Evolutionary conservation across 2,329 filamentous ascomycete genomes (phyloP).

Genomic region (Zasmidium angulare): DNA sequence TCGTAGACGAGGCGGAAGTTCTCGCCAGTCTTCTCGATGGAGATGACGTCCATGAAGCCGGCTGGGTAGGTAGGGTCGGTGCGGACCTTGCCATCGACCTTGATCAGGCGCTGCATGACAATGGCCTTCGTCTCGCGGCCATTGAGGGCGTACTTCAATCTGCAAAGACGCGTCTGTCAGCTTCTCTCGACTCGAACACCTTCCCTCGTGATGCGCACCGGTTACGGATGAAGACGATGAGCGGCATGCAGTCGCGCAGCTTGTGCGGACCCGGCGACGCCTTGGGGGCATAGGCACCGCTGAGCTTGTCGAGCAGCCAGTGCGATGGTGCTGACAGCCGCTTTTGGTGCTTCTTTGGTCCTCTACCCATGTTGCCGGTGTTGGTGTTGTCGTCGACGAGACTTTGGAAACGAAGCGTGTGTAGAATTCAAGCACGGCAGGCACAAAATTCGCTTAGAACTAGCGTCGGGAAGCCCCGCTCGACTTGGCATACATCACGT

Average conservation of each 20-base stretch:
- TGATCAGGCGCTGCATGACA: constrained; percentile 99
- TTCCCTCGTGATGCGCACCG: constrained; percentile 42
- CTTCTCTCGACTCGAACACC: background rate
- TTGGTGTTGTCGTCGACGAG: constrained; percentile 25
- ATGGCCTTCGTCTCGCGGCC: constrained; percentile 95
- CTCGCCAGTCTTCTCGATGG: constrained; percentile 99
- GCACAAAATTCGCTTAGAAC: no score
- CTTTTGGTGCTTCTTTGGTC: constrained; percentile 83
- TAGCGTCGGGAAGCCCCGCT: background rate
- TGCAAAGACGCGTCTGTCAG: constrained; percentile 40
- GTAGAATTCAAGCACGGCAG: no score
- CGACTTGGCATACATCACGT: no score
- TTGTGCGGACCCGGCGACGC: constrained; percentile 91
- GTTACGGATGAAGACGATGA: constrained; percentile 96
- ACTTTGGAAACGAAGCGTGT: no score
- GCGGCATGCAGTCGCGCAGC: constrained; percentile 96
- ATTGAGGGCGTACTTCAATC: constrained; percentile 99
- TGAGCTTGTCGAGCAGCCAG: constrained; percentile 99
- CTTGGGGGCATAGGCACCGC: constrained; percentile 70
- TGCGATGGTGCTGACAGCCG: constrained; percentile 97
- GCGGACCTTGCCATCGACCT: constrained; percentile 99
- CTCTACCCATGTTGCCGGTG: constrained; percentile 62
- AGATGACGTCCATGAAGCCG: constrained; percentile 99
- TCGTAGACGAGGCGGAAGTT: constrained; percentile 99
- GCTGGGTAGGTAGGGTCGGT: constrained; percentile 97